Evolutionary conservation across 179 eudicot species (phyloP).

Genomic region (Sideroxylon spinosum): DNA sequence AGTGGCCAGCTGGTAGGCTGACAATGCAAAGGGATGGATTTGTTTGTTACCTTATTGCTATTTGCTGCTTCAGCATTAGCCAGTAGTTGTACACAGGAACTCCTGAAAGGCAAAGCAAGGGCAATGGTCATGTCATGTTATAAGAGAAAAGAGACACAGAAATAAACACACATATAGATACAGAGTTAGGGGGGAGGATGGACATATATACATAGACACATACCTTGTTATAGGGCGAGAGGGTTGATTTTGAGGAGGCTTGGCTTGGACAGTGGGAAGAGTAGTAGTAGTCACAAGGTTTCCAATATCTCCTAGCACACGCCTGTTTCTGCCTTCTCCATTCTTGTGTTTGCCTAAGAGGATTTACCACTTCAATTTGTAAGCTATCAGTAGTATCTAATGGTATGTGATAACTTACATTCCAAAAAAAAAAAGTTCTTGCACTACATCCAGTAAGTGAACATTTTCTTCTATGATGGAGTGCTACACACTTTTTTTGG

Average conservation of each 20-base stretch:
- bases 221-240: slow-evolving; percentile 69
- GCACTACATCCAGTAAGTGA: too few species aligned
- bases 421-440: not conserved
- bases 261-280: slow-evolving; percentile 27
- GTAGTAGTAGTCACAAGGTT: slow-evolving; percentile 34
- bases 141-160: too few species aligned
- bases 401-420: not conserved
- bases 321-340: slow-evolving; percentile 47
- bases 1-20: too few species aligned
- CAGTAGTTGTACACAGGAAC: slow-evolving; percentile 43
- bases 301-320: slow-evolving; percentile 68
- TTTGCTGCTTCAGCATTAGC: slow-evolving; percentile 44
- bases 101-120: slow-evolving; percentile 26
- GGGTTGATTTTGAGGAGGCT: slow-evolving; percentile 35
- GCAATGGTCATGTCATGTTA: too few species aligned
- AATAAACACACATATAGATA: too few species aligned
- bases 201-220: not conserved
- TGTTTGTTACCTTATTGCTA: slow-evolving; percentile 18
- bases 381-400: not conserved
- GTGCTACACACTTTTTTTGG: too few species aligned
- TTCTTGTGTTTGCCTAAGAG: slow-evolving; percentile 42
- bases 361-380: not conserved
- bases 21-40: not conserved
- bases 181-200: too few species aligned
- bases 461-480: too few species aligned